Base-by-base conservation (phyloP, 805 yeast species). In the Danielozyma ontarioensis region DNA sequence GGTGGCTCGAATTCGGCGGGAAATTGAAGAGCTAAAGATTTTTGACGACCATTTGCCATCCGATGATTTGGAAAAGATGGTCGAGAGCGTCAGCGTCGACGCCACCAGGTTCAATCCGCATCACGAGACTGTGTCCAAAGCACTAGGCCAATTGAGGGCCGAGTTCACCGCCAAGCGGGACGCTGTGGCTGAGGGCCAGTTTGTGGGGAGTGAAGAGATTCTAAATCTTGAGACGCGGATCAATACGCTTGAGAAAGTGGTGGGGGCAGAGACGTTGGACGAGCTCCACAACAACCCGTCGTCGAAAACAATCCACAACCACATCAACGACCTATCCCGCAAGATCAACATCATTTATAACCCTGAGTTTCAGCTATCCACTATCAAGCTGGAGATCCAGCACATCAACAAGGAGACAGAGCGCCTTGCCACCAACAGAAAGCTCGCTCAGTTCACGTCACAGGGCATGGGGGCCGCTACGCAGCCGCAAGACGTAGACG, bases 321-420 rank as follows among this genome's bases (percentile, higher is more conserved):
- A 50, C 16, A 24, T 65, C 25, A 55, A 51, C 26, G 67, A 62
- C 25, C 38, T 64, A 32, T 43, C 38, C 3, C 48, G 70, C 3
- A 62, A 59, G 37, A 45, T 61, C 12, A 52, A 54, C 22, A 52
- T 64, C 13, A 45, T 65, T 10, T 45, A 55, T 34, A 60, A 60
- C 32, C 70, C 70, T 1, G 62, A 59, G 18, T 54, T 47, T 36
- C 51, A 51, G 11, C 28, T 60, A 23, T 49, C 35, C 11, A 36
- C 36, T 16, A 39, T 63, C 22, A 53, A 57, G 28, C 35, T 39
- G 7, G 53, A 56, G 14, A 44, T 64, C 5, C 31, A 40, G 8
- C 33, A 36, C n/a, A 34, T 62, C 19, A 47, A 47, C 15, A 41
- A 44, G 26, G 58, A 56, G 13, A 39, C 53, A 13, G 69, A 62